Percentiles rank a stretch among this genome's conserved stretches.
Conservation (phyloP, 2,329 filamentous ascomycete genomes). For the Colletotrichum acutatum region DNA sequence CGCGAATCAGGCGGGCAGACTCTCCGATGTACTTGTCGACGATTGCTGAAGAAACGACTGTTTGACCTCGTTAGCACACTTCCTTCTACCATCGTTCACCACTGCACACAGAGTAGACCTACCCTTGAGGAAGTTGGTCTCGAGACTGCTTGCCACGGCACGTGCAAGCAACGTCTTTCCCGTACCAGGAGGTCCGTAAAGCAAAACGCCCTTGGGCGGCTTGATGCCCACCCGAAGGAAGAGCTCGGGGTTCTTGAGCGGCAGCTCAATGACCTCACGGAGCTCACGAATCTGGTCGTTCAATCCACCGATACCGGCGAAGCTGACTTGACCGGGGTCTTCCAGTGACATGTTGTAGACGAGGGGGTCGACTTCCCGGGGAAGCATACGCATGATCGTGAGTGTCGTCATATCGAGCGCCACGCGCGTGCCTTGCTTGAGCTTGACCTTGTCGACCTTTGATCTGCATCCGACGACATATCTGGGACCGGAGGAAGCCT, state of each 20-base stretch:
- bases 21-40: conserved; percentile 99
- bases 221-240: conserved; percentile 98
- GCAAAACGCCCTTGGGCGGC: conserved; percentile 94
- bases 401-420: conserved; percentile 99
- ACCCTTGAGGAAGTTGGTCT: conserved; percentile 99
- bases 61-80: conserved; percentile 32
- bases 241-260: conserved; percentile 97
- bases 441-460: conserved; percentile 96
- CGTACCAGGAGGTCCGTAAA: conserved; percentile 96
- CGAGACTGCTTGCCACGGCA: conserved; percentile 94
- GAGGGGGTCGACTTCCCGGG: conserved; percentile 95
- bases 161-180: conserved; percentile 95
- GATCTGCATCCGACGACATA: conserved; percentile 99
- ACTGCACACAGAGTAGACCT: conserved; percentile 40
- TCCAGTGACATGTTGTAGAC: conserved; percentile 99
- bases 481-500: conserved; percentile 94
- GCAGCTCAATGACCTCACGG: conserved; percentile 96
- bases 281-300: conserved; percentile 99
- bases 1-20: conserved; percentile 94
- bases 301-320: conserved; percentile 95
- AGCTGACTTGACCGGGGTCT: conserved; percentile 97
- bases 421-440: conserved; percentile 98
- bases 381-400: conserved; percentile 99
- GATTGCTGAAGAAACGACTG: conserved; percentile 97
- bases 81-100: not conserved